Evolutionary conservation across 352 stramenopile species (phyloP).

Genomic region (Phytophthora melonis): DNA sequence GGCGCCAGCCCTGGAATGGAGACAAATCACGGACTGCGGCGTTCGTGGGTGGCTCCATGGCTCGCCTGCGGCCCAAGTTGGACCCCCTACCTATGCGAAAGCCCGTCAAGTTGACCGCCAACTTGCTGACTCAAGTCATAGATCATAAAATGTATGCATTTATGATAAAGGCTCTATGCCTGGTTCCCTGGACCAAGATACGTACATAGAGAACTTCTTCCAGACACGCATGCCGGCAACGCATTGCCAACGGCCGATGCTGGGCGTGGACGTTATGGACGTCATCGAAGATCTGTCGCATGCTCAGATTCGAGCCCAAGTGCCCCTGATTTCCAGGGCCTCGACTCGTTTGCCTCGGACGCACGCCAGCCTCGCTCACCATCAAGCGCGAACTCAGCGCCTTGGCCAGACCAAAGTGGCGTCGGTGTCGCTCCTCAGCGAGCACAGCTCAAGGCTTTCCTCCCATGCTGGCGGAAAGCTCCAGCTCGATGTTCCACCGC

Average conservation of each 20-base stretch:
- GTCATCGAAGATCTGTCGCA: background rate
- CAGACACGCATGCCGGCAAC: too few relatives aligned
- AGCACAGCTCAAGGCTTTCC: background rate
- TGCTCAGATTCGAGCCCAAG: background rate
- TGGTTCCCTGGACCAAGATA: too few relatives aligned
- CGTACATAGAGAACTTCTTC: too few relatives aligned
- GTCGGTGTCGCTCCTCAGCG: background rate
- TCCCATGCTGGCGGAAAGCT: constrained; percentile 11
- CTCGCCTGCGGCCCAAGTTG: too few relatives aligned
- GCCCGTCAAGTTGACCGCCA: too few relatives aligned
- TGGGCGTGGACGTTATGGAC: background rate
- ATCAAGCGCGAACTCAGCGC: background rate
- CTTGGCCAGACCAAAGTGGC: background rate
- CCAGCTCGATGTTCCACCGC: background rate
- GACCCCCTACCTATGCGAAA: too few relatives aligned
- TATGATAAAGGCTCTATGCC: too few relatives aligned
- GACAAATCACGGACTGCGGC: too few relatives aligned
- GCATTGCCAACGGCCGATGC: too few relatives aligned
- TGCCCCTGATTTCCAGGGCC: background rate
- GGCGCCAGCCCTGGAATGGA: background rate
- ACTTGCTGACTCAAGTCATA: too few relatives aligned
- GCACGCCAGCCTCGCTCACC: background rate
- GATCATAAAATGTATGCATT: too few relatives aligned
- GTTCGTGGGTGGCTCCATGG: too few relatives aligned
- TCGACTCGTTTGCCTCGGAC: background rate